These are phyloP conservation scores for Penicillium nucicola DNA, from an alignment of 495 filamentous ascomycete genomes.

Conservation along the genomic window DNA sequence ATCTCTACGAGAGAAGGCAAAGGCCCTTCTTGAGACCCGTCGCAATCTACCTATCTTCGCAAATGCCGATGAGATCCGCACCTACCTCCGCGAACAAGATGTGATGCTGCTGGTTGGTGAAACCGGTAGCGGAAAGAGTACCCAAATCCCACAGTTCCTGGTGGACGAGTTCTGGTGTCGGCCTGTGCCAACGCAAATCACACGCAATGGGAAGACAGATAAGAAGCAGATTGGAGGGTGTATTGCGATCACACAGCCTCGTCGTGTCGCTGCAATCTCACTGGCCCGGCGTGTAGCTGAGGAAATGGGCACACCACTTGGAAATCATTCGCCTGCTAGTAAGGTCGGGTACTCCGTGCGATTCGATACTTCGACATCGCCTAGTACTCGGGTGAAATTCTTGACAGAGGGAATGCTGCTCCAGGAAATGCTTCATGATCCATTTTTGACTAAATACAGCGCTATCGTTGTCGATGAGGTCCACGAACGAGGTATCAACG, in stretches of 20 bases:
- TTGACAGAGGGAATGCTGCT: constrained; percentile 96
- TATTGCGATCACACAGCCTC: constrained; percentile 93
- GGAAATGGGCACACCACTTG: constrained; percentile 84
- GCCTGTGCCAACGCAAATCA: constrained; percentile 48
- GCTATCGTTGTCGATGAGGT: constrained; percentile 94
- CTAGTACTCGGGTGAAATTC: constrained; percentile 80
- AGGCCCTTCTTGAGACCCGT: constrained; percentile 47
- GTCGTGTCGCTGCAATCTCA: constrained; percentile 91
- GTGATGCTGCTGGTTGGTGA: constrained; percentile 87
- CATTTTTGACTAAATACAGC: constrained; percentile 77
- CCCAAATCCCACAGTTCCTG: constrained; percentile 92
- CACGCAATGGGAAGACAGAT: constrained; percentile 31
- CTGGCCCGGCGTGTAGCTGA: constrained; percentile 84
- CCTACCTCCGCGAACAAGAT: constrained; percentile 62
- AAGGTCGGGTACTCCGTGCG: constrained; percentile 91
- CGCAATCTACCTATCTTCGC: constrained; percentile 79
- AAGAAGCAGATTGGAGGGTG: constrained; percentile 69
- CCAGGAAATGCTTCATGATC: constrained; percentile 89
- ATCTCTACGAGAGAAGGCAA: constrained; percentile 44
- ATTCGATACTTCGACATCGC: constrained; percentile 80
- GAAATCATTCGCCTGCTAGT: constrained; percentile 59
- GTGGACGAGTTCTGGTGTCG: constrained; percentile 76
- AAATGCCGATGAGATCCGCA: constrained; percentile 65
- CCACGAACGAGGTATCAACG: constrained; percentile 95
- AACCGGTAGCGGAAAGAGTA: constrained; percentile 95